Conservation (phyloP, 1,284 basidiomycete genomes). For the Ustilago tritici region DNA sequence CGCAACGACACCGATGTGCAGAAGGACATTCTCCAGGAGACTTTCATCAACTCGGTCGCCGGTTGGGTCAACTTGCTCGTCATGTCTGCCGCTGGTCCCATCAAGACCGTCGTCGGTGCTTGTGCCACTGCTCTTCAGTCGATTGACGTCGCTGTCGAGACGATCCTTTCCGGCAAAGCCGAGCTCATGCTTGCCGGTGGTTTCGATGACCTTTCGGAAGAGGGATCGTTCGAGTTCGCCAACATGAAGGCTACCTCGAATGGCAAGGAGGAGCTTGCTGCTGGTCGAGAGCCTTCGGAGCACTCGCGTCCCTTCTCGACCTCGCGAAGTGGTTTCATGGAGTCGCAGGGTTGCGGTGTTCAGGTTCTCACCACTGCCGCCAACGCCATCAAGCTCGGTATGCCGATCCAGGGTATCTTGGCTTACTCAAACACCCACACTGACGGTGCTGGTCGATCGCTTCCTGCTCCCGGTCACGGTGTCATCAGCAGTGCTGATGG, state of each 20-base stretch:
- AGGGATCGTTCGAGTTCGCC: conserved; percentile 91
- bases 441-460: conserved; percentile 89
- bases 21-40: conserved; percentile 97
- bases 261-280: conserved; percentile 94
- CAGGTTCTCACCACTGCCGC: conserved; percentile 96
- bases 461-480: conserved; percentile 74
- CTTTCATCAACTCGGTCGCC: conserved; percentile 73
- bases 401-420: conserved; percentile 90
- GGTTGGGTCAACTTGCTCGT: conserved; percentile 94
- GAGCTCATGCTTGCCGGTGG: conserved; percentile 99
- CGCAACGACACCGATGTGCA: conserved; percentile 97
- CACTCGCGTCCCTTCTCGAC: conserved; percentile 98
- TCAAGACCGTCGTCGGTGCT: conserved; percentile 98
- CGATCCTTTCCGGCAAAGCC: conserved; percentile 91
- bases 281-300: conserved; percentile 96
- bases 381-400: conserved; percentile 93
- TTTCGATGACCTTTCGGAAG: conserved; percentile 96
- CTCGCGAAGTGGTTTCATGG: conserved; percentile 81
- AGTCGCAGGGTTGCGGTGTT: conserved; percentile 94
- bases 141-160: conserved; percentile 96
- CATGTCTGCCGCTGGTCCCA: conserved; percentile 76
- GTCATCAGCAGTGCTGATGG: conserved; percentile 72
- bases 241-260: conserved; percentile 99
- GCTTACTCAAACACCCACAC: conserved; percentile 97
- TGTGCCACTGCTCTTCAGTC: conserved; percentile 98